A percentile compares a stretch with the other conserved stretches of the same genome.
These are phyloP conservation scores for Linaria vulgaris DNA, from an alignment of 257 asterid genomes.

Conservation along the genomic window DNA sequence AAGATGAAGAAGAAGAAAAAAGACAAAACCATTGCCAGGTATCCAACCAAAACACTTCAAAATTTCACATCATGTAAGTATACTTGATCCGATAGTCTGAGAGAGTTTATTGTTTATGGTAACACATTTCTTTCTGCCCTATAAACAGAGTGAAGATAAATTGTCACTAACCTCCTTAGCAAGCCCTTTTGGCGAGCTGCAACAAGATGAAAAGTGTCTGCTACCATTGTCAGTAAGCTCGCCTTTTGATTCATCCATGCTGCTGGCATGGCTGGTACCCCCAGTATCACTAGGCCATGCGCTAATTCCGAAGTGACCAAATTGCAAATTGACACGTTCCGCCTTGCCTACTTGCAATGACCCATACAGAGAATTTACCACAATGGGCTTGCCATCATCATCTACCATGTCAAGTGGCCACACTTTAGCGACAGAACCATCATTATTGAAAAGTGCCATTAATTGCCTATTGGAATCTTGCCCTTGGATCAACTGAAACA, in stretches of 20 bases:
- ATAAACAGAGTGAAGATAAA: not conserved
- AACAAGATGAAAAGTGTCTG: constrained; percentile 81
- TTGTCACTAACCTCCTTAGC: constrained; percentile 71
- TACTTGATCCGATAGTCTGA: not conserved
- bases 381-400: constrained; percentile 45
- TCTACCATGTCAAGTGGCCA: constrained; percentile 82
- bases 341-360: constrained; percentile 80
- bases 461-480: constrained; percentile 82
- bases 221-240: constrained; percentile 86
- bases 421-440: constrained; percentile 97
- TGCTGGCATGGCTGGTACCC: constrained; percentile 88
- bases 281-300: constrained; percentile 95
- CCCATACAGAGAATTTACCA: constrained; percentile 72
- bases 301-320: constrained; percentile 92
- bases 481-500: constrained; percentile 96
- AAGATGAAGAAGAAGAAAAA: constrained; percentile 12
- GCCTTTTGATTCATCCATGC: constrained; percentile 81
- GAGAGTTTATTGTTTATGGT: too few relatives aligned
- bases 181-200: constrained; percentile 93
- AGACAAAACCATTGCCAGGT: not conserved
- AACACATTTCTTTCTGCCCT: too few relatives aligned
- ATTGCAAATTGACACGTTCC: constrained; percentile 86
- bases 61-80: not conserved
- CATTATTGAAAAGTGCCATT: constrained; percentile 92
- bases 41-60: not conserved